Evolutionary conservation across 352 stramenopile species (phyloP), one percentile per base, ranked within the genome.

Genomic region (Phytophthora vignae): DNA sequence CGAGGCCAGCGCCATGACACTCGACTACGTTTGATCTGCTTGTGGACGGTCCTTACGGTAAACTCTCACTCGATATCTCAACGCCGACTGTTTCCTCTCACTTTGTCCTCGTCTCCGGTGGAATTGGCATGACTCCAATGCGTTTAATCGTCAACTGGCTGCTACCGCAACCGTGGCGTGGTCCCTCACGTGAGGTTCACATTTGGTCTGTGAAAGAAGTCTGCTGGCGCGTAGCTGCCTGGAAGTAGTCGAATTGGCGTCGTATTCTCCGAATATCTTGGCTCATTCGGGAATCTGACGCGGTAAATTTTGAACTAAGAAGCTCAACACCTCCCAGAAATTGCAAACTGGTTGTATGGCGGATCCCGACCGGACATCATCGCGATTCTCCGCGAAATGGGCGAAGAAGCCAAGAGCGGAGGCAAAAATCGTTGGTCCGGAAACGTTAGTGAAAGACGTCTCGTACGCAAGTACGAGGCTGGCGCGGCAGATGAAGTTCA

Each of bases 61-160:
- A 73, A 9, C 36, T 85, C 0, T 68, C 72, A 5, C 61, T 90
- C 55, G 81, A 92, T 44, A 67, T 92, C n/a, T 42, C 72, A 10
- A 68, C 27, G 14, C 62, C 68, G 22, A 71, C 52, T 6, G 53
- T 70, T 36, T 92, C 90, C 72, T 87, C 81, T 0, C 81, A 90
- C 63, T 64, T 90, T 9, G 71, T 83, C 5, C 61, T 92, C 19
- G 63, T 90, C n/a, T 71, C 74, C 25, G 77, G 77, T 11, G 83
- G 83, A 29, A 84, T 91, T 55, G 81, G 81, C 2, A 67, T 89
- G 63, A 89, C 83, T 0, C 79, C 81, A 0, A 88, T 91, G 77
- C 65, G 80, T 1, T 83, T 73, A 2, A 66, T 88, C 9, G 73
- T 83, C 1, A 90, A 90, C 61, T 77, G 75, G 40, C 19, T 86